Percentiles rank a stretch among this genome's conserved stretches.
Conservation (phyloP, 257 asterid species). For the Hygrophila difformis region DNA sequence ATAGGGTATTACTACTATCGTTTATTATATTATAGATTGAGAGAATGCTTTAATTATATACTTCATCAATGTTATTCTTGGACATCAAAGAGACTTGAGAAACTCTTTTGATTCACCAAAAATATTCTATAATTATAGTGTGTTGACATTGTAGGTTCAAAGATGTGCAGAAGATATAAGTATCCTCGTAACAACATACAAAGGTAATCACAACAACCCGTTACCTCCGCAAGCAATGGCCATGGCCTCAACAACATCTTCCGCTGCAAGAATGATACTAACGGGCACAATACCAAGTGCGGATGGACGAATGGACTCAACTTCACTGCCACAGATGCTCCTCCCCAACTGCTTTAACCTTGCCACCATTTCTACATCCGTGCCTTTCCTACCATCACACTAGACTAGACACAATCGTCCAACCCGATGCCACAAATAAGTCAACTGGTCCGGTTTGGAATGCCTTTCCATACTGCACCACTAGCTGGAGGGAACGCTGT, state of each 20-base stretch:
- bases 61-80: no score
- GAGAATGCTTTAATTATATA: no score
- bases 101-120: not conserved
- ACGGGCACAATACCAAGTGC: constrained; percentile 90
- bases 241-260: constrained; percentile 87
- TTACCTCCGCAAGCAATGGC: constrained; percentile 97
- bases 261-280: constrained; percentile 88
- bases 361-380: constrained; percentile 92
- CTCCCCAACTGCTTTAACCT: constrained; percentile 77
- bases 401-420: constrained; percentile 80
- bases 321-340: constrained; percentile 59
- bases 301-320: constrained; percentile 70
- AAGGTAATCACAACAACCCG: constrained; percentile 91
- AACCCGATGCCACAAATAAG: constrained; percentile 10
- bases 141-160: constrained; percentile 48
- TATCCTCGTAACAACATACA: constrained; percentile 76
- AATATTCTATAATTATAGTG: not conserved
- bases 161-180: constrained; percentile 79
- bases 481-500: no score
- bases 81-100: no score
- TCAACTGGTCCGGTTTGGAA: not conserved
- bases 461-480: no score
- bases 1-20: no score
- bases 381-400: constrained; percentile 86
- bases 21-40: no score